Base-by-base conservation (phyloP, 805 yeast genomes). In the Starmerella powellii region DNA sequence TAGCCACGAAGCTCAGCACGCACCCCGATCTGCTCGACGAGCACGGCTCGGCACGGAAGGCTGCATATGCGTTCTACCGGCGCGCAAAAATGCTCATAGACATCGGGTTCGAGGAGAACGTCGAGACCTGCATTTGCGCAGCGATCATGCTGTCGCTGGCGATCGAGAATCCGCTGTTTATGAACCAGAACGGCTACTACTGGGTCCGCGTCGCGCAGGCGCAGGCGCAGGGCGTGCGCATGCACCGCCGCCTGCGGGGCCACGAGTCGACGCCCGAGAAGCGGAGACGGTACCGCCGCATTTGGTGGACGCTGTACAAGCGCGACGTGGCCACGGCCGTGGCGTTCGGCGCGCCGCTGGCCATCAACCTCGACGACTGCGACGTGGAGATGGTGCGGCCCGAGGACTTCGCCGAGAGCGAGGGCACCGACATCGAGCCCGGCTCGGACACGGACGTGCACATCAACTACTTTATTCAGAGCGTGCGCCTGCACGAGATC, bases 51-150 rank as follows among this genome's bases (percentile, higher is more conserved):
- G 64, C 71, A 28, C 72, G 73, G 44, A 64, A 70, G 37, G 73
- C 80, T 36, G 62, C 73, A 37, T 61, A 72, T 44, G 73, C 82
- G 3, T 73, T 81, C 46, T 76, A 76, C 60, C 70, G 75, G 50
- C 67, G 93, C 15, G 87, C 86, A 3, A 79, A 78, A 61, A 82
- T 85, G 0, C 61, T 83, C 20, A 80, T 73, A 57, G 88, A 81
- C 53, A 72, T 81, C 1, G 73, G 71, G 48, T 73, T 73, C 50
- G 91, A 82, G 59, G 62, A 68, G 26, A 85, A 80, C 53, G 73
- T 81, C 1, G 64, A 78, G 1, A 62, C 73, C 5, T 61, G 78
- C 19, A 66, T 81, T 8, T 86, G 79, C 54, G 68, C 85, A 0
- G 62, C 78, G 30, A 58, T 75, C 18, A 60, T 81, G 23, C 67